phyloP scores from a whole-genome alignment of 768 basidiomycete genomes.

The Russula ochroleuca region DNA sequence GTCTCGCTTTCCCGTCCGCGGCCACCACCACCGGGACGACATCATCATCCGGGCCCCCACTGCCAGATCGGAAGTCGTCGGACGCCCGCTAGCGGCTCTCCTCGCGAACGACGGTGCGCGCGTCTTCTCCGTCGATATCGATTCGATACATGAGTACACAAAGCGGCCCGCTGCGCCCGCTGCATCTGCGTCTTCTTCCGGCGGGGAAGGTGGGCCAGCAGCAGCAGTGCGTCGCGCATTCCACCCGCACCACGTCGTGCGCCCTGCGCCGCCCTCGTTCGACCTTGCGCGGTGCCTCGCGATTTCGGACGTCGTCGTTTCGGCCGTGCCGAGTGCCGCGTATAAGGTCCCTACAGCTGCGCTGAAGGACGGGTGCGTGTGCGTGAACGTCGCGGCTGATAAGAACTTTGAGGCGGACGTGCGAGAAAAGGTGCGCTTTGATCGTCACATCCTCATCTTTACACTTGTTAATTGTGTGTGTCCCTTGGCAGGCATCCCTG shows the following conservation, averaged over 20 bases:
- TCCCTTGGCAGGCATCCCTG: conserved; percentile 66
- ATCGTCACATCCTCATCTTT: not conserved
- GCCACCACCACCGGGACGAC: not conserved
- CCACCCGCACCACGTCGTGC: conserved; percentile 81
- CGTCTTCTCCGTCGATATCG: conserved; percentile 93
- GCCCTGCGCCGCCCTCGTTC: conserved; percentile 48
- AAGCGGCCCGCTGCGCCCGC: conserved; percentile 58
- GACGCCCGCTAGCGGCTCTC: conserved; percentile 91
- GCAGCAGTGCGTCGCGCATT: conserved; percentile 47
- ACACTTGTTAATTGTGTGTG: not conserved
- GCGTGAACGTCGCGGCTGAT: conserved; percentile 88
- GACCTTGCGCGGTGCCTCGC: conserved; percentile 77
- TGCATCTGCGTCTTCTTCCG: not conserved
- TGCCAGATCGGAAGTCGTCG: conserved; percentile 88
- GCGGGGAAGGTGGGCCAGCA: not conserved
- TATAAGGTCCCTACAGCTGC: conserved; percentile 89
- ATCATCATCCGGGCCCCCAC: not conserved
- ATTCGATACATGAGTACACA: conserved; percentile 96
- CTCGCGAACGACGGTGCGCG: conserved; percentile 95
- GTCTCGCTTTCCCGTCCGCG: not conserved
- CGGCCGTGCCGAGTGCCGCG: conserved; percentile 77
- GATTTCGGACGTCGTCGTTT: conserved; percentile 88
- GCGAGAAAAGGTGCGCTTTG: conserved; percentile 68
- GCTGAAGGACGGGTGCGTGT: conserved; percentile 92
- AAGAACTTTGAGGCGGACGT: conserved; percentile 97